Evolutionary conservation across 2,329 filamentous ascomycete genomes (phyloP), one percentile per base, ranked within the genome.

Genomic region (Xylariaceae sp.): DNA sequence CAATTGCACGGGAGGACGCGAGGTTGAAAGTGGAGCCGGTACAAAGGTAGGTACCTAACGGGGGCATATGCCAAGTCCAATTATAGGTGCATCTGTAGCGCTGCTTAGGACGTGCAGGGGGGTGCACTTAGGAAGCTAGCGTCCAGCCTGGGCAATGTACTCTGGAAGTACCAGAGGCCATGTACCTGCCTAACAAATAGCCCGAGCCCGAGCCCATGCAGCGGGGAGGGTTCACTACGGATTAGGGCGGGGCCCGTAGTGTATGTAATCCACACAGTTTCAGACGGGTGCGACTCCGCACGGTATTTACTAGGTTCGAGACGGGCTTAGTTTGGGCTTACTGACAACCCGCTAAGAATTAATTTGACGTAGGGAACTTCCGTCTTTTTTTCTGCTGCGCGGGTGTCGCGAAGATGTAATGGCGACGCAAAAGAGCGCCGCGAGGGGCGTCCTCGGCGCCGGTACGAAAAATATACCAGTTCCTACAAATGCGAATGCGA

Each of bases 361-460:
- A 30, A 30, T 30, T 30, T 30, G 23, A 30, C 23, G 23, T 30
- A 30, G 4, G 4, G 4, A 30, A 4, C 23, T 30, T 30, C 23
- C 4, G 17, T 18, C 23, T 30, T 30, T 30, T 30, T 30, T 30
- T 30, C 23, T 30, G 23, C 3, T 30, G 23, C 23, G 23, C 23
- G 4, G 23, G 23, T 30, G 23, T 30, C 23, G 23, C 23, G 23
- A 30, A 30, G 30, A 62, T 64, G 56, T 60, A 60, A 64, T 64
- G 62, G 60, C 60, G 6, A 57, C 55, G 39, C 23, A 56, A 58
- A 58, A 55, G 53, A 57, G 62, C 55, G 58, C 57, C 53, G 54
- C 23, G 42, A 57, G 52, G 51, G 59, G 53, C 55, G 51, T 50
- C 23, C 53, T 45, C 42, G 11, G 11, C 42, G 42, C 42, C 42